Base-by-base conservation (phyloP, 2,329 filamentous ascomycete species). In the Sordariomycetes sp. region DNA sequence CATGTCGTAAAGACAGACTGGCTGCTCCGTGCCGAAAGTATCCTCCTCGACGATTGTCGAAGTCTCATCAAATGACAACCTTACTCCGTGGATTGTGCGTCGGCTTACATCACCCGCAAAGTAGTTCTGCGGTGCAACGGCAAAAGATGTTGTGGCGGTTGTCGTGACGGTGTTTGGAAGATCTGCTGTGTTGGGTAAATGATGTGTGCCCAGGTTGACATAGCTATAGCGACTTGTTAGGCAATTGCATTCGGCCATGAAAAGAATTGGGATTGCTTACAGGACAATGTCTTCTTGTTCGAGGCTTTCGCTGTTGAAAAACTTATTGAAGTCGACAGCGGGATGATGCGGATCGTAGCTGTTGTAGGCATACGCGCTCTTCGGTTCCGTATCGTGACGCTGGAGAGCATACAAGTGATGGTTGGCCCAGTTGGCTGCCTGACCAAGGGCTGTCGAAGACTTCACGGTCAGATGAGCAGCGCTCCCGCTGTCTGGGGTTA, bases 151-250 rank as follows among this genome's bases (percentile, higher is more conserved):
- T 35, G 64, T 59, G 3, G 61, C 60, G 3, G 57, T 56, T 5
- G 57, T 61, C 45, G 61, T 58, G 31, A 68, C 55, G 0, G 68
- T 71, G 37, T 67, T 70, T 6, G 67, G 67, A 4, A 71, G 43
- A 42, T 68, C 64, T 16, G 23, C 39, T 2, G 42, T 39, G 39
- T 39, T 36, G n/a, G 44, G 39, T 12, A 47, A 41, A 31, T 70
- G 66, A 36, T 70, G 64, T 58, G 63, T 68, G 8, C 66, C 66
- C 6, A 70, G 44, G 37, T 70, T 70, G 32, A 69, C 55, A 53
- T 58, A 70, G 4, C 33, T 33, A 20, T 26, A 21, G 21, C 21
- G 8, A 29, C 30, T 4, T 32, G 15, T 26, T 36, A 21, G 15
- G 18, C n/a, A n/a, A 20, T n/a, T n/a, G 17, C 16, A 33, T 6